Conservation (phyloP, 2,329 filamentous ascomycete species). For the Didymella pinodella region DNA sequence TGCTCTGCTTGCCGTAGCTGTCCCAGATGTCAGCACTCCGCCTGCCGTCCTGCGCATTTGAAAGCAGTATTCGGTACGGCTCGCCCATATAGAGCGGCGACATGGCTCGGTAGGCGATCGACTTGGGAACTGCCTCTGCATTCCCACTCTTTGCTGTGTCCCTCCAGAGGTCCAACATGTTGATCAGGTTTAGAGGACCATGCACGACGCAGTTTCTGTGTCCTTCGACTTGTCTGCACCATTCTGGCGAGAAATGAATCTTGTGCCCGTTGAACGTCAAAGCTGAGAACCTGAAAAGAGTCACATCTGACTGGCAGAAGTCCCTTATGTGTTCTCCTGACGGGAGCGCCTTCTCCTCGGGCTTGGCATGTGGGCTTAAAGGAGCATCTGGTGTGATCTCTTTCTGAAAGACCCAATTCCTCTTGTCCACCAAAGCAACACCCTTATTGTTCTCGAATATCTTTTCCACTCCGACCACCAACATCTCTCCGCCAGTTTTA, state of each 20-base stretch:
- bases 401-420: slow-evolving; percentile 53
- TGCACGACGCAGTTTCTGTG: slow-evolving; percentile 82
- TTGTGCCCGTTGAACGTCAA: slow-evolving; percentile 91
- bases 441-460: slow-evolving; percentile 53
- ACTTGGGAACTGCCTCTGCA: slow-evolving; percentile 33
- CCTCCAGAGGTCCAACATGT: slow-evolving; percentile 48
- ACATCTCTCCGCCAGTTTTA: slow-evolving; percentile 60
- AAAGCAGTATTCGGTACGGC: slow-evolving; percentile 40
- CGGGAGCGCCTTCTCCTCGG: slow-evolving; percentile 33
- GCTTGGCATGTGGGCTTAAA: slow-evolving; percentile 47
- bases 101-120: slow-evolving; percentile 44
- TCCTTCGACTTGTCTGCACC: slow-evolving; percentile 75
- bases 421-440: slow-evolving; percentile 48
- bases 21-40: slow-evolving; percentile 46
- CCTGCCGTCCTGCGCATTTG: slow-evolving; percentile 9
- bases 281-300: slow-evolving; percentile 91
- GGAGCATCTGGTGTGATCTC: slow-evolving; percentile 49
- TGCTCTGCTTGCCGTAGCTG: slow-evolving; percentile 41
- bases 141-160: slow-evolving; percentile 30
- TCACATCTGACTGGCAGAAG: slow-evolving; percentile 70
- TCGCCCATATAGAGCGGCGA: slow-evolving; percentile 45
- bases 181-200: slow-evolving; percentile 77
- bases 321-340: slow-evolving; percentile 51
- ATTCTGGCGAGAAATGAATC: slow-evolving; percentile 83
- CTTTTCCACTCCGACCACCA: slow-evolving; percentile 67